A percentile compares a stretch with the other conserved stretches of the same genome.
Conservation (phyloP, 163 green algal species). For the Coccomyxa subellipsoidea region DNA sequence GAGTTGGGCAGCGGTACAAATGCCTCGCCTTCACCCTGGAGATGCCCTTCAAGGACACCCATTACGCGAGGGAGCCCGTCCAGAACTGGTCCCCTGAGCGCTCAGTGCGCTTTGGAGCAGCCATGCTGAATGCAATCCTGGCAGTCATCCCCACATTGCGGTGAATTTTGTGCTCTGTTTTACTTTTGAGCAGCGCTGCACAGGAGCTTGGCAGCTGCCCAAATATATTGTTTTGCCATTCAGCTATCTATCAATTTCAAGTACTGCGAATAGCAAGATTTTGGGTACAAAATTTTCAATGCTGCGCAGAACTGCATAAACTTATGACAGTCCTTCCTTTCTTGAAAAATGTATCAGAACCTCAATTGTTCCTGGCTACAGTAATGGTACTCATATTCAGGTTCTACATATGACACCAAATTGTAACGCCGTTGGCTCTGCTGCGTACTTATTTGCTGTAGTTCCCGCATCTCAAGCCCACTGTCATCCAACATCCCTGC, state of each 20-base stretch:
- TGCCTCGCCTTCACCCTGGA: conserved; percentile 74
- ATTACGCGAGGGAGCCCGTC: conserved; percentile 21
- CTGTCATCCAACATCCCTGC: conserved; percentile 38
- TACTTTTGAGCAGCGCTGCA: too few relatives aligned
- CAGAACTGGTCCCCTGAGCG: conserved; percentile 55
- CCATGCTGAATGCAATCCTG: conserved; percentile 44
- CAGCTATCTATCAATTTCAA: too few relatives aligned
- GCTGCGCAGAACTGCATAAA: too few relatives aligned
- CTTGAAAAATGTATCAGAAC: too few relatives aligned
- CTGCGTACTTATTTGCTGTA: background rate
- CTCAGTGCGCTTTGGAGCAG: conserved; percentile 49
- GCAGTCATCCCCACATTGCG: conserved; percentile 30
- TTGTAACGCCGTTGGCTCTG: too few relatives aligned
- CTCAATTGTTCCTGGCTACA: too few relatives aligned
- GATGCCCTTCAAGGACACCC: conserved; percentile 83
- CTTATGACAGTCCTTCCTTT: too few relatives aligned
- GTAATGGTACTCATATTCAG: background rate
- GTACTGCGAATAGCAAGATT: too few relatives aligned
- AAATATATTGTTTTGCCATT: too few relatives aligned
- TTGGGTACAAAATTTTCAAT: too few relatives aligned
- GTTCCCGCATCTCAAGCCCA: conserved; percentile 10
- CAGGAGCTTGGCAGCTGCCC: too few relatives aligned
- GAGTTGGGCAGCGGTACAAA: conserved; percentile 58
- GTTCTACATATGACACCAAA: background rate
- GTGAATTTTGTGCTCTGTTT: background rate